phyloP scores from a whole-genome alignment of 2,329 filamentous ascomycete genomes.

The Beauveria rudraprayagi region DNA sequence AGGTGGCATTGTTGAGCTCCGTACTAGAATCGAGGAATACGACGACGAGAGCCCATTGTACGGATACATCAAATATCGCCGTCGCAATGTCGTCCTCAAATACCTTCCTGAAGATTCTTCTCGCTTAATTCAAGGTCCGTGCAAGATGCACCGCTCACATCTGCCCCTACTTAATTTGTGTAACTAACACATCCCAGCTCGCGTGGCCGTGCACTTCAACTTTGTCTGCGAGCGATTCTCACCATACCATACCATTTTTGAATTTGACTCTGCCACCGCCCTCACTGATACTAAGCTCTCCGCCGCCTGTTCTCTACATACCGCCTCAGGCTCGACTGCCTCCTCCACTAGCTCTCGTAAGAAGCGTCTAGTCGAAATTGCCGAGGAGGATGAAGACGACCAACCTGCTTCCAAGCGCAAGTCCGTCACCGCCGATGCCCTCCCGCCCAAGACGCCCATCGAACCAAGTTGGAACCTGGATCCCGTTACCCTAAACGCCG shows the following conservation, averaged over 20 bases:
- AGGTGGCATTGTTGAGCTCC: constrained; percentile 77
- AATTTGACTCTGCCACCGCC: constrained; percentile 65
- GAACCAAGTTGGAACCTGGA: constrained; percentile 16
- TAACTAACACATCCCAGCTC: constrained; percentile 46
- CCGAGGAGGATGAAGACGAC: constrained; percentile 83
- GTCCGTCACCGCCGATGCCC: constrained; percentile 42
- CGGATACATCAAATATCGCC: constrained; percentile 81
- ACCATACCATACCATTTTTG: constrained; percentile 78
- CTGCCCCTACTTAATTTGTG: not conserved
- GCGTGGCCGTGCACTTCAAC: constrained; percentile 67
- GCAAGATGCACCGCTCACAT: not conserved
- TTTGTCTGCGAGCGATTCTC: constrained; percentile 64
- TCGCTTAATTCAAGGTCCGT: constrained; percentile 79
- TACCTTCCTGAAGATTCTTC: constrained; percentile 89
- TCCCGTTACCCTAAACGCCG: constrained; percentile 43
- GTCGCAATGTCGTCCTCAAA: constrained; percentile 85
- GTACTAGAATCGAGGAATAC: constrained; percentile 68
- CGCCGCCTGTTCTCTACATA: constrained; percentile 80
- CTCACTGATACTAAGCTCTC: constrained; percentile 84
- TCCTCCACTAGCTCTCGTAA: constrained; percentile 75
- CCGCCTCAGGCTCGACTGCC: constrained; percentile 75
- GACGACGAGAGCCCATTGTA: constrained; percentile 83
- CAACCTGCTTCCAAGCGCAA: constrained; percentile 50
- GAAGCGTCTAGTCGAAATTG: constrained; percentile 79
- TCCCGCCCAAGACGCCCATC: constrained; percentile 23